Percentiles rank a stretch among this genome's conserved stretches.
Conservation (phyloP, 768 basidiomycete species). For the Auricularia heimuer region DNA sequence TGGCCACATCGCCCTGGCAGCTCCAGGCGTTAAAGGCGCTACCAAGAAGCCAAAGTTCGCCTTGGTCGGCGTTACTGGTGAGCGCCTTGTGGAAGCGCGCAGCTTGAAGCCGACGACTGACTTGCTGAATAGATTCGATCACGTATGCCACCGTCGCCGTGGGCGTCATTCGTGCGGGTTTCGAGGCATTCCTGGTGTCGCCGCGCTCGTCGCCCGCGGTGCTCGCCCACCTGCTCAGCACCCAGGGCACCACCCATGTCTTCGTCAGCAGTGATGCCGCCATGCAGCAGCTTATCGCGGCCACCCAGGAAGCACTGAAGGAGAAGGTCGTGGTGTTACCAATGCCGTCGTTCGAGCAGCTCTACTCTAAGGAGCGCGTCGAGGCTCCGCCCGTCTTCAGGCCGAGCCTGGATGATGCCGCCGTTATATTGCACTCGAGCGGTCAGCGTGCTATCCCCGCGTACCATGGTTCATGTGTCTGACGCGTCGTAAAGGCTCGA, state of each 20-base stretch:
- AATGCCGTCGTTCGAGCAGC: constrained; percentile 17
- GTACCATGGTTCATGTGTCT: background rate
- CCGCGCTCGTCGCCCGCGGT: constrained; percentile 38
- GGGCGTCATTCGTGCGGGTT: constrained; percentile 13
- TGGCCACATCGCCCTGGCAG: constrained; percentile 1
- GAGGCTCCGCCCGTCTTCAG: constrained; percentile 8
- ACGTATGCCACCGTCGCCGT: constrained; percentile 9
- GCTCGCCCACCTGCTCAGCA: constrained; percentile 33
- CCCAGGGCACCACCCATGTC: constrained; percentile 21
- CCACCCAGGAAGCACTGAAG: background rate
- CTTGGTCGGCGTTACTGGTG: constrained; percentile 9
- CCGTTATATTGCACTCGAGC: constrained; percentile 21
- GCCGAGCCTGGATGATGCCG: constrained; percentile 11
- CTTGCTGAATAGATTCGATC: constrained; percentile 19
- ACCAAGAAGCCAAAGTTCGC: constrained; percentile 3
- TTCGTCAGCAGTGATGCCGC: constrained; percentile 17
- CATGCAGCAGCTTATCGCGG: constrained; percentile 8
- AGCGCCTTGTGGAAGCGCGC: background rate
- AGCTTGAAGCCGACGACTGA: background rate
- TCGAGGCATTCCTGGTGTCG: constrained; percentile 25
- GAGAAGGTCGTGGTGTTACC: background rate
- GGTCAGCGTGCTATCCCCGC: constrained; percentile 8
- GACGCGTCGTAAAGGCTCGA: constrained; percentile 8
- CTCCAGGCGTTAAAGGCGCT: background rate
- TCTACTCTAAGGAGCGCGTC: constrained; percentile 10